Evolutionary conservation across 164 flowering plant species (phyloP).

Genomic region (Malania oleifera): DNA sequence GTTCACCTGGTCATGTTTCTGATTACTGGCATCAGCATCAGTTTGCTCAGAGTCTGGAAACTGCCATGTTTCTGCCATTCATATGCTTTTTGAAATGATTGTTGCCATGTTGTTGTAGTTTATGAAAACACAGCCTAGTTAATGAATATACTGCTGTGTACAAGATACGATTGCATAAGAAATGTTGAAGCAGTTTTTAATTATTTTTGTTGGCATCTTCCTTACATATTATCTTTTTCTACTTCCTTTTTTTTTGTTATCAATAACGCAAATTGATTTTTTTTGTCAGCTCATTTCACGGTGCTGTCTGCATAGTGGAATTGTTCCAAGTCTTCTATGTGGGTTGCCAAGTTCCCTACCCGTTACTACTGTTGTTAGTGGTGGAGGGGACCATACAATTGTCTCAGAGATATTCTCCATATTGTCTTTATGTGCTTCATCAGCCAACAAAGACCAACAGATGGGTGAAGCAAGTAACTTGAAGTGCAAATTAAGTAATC

Average conservation of each 20-base stretch:
- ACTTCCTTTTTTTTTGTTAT: neutral
- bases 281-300: slow-evolving; percentile 72
- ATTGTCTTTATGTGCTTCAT: slow-evolving; percentile 51
- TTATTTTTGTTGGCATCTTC: no score
- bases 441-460: slow-evolving; percentile 42
- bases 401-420: slow-evolving; percentile 75
- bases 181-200: no score
- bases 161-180: no score
- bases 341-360: slow-evolving; percentile 79
- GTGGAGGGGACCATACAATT: slow-evolving; percentile 84
- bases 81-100: no score
- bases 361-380: slow-evolving; percentile 66
- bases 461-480: slow-evolving; percentile 36
- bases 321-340: slow-evolving; percentile 55
- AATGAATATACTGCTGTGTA: no score
- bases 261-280: neutral
- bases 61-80: no score
- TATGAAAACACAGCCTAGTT: no score
- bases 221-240: neutral
- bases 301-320: slow-evolving; percentile 59
- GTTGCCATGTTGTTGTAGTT: no score
- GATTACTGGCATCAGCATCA: no score
- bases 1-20: no score
- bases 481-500: slow-evolving; percentile 51
- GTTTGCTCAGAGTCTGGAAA: no score